These are phyloP conservation scores for Trifolium pratense DNA, from an alignment of 306 rosid genomes.

Conservation along the genomic window DNA sequence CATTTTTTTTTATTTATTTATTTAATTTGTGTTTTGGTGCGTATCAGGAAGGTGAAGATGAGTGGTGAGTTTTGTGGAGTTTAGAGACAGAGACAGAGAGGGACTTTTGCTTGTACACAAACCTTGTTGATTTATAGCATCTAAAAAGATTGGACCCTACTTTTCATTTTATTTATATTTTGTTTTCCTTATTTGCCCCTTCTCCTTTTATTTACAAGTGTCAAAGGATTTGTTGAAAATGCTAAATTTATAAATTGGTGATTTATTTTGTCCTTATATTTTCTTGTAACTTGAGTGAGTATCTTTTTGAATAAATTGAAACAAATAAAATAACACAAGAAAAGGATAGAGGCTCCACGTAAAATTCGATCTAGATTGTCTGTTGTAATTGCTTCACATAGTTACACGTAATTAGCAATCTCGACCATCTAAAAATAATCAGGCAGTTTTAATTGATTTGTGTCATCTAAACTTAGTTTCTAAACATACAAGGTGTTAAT, in stretches of 20 bases:
- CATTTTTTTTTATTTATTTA: slow-evolving; percentile 54
- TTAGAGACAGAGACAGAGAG: background rate
- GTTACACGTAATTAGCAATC: too few species aligned
- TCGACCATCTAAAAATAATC: too few species aligned
- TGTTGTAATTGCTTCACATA: too few species aligned
- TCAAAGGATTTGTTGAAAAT: background rate
- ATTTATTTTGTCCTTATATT: background rate
- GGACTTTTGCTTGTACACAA: slow-evolving; percentile 29
- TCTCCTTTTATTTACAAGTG: background rate
- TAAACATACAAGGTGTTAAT: too few species aligned
- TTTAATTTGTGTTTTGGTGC: background rate
- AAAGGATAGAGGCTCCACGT: too few species aligned
- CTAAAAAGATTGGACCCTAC: slow-evolving; percentile 44
- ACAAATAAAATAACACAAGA: too few species aligned
- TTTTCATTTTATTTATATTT: slow-evolving; percentile 28
- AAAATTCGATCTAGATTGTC: too few species aligned
- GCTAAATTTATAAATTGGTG: background rate
- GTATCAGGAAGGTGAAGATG: background rate
- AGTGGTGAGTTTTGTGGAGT: background rate
- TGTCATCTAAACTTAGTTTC: too few species aligned
- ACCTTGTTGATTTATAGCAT: slow-evolving; percentile 55
- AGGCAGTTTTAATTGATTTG: too few species aligned
- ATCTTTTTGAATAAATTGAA: too few species aligned
- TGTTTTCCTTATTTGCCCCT: slow-evolving; percentile 35
- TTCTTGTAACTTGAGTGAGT: background rate